Evolutionary conservation across 768 basidiomycete genomes (phyloP).

Genomic region (Leccinum truebloodii): DNA sequence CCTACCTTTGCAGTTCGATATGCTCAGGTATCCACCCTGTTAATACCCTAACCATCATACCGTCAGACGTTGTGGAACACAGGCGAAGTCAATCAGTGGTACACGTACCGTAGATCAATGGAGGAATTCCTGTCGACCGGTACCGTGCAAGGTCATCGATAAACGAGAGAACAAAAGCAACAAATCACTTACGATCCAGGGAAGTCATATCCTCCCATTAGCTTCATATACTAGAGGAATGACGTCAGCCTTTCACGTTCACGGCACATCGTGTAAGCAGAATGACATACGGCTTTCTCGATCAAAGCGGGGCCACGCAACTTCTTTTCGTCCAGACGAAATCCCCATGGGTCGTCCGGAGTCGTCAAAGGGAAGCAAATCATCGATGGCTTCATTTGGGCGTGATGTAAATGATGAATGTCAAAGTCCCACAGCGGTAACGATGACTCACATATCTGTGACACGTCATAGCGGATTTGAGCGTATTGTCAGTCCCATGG

Average conservation of each 20-base stretch:
- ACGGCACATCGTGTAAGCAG: not conserved
- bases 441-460: slow-evolving; percentile 51
- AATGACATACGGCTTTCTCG: slow-evolving; percentile 67
- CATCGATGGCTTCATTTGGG: slow-evolving; percentile 61
- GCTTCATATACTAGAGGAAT: slow-evolving; percentile 74
- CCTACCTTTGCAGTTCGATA: slow-evolving; percentile 63
- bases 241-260: slow-evolving; percentile 4
- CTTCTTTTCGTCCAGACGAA: slow-evolving; percentile 29
- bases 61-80: slow-evolving; percentile 1
- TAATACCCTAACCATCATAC: slow-evolving; percentile 48
- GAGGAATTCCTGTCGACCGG: slow-evolving; percentile 65
- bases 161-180: not conserved
- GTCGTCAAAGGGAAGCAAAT: slow-evolving; percentile 62
- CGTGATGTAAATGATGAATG: not conserved
- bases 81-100: not conserved
- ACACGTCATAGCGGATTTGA: not conserved
- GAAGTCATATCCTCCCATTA: slow-evolving; percentile 89
- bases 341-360: slow-evolving; percentile 63
- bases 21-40: slow-evolving; percentile 93
- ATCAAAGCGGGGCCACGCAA: slow-evolving; percentile 75
- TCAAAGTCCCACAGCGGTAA: slow-evolving; percentile 6
- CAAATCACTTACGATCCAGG: slow-evolving; percentile 74
- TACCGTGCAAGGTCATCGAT: not conserved
- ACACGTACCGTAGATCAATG: slow-evolving; percentile 72
- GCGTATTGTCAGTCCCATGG: not conserved